Evolutionary conservation across 1,284 basidiomycete genomes (phyloP).

Genomic region (Gastroboletus turbinatus): DNA sequence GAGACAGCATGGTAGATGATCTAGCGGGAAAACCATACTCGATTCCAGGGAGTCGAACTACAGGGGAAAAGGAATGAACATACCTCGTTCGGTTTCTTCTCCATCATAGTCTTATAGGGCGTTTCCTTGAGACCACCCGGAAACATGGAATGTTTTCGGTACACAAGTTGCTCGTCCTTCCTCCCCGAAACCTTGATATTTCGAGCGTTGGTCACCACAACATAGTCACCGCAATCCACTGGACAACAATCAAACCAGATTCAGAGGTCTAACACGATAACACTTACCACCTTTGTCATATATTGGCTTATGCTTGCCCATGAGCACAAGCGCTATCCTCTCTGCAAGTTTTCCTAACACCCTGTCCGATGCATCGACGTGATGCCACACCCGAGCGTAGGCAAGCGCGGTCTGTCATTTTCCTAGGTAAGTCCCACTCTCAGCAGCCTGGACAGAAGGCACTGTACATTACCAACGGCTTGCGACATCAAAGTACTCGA

Average conservation of each 20-base stretch:
- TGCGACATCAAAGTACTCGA: slow-evolving; percentile 47
- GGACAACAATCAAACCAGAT: not conserved
- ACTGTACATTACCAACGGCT: slow-evolving; percentile 63
- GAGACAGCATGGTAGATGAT: slow-evolving; percentile 94
- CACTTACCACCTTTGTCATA: slow-evolving; percentile 85
- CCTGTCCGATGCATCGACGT: slow-evolving; percentile 88
- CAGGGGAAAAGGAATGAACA: slow-evolving; percentile 31
- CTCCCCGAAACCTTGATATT: slow-evolving; percentile 87
- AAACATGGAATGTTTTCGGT: slow-evolving; percentile 89
- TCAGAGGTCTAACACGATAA: not conserved
- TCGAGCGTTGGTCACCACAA: slow-evolving; percentile 90
- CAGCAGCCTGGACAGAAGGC: not conserved
- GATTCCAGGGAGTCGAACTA: not conserved
- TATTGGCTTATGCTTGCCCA: slow-evolving; percentile 99
- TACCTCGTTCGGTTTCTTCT: slow-evolving; percentile 89
- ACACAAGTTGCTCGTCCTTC: slow-evolving; percentile 87
- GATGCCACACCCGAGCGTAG: slow-evolving; percentile 94
- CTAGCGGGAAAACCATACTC: slow-evolving; percentile 42
- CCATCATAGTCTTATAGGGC: slow-evolving; percentile 79
- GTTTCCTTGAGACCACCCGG: slow-evolving; percentile 94
- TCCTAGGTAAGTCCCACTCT: not conserved
- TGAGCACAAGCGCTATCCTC: slow-evolving; percentile 90
- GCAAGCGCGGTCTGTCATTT: slow-evolving; percentile 82
- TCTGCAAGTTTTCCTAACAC: slow-evolving; percentile 92
- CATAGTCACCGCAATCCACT: slow-evolving; percentile 98